Evolutionary conservation across 2,329 filamentous ascomycete genomes (phyloP), one percentile per base, ranked within the genome.

Genomic region (Arthrobotrys conoides): DNA sequence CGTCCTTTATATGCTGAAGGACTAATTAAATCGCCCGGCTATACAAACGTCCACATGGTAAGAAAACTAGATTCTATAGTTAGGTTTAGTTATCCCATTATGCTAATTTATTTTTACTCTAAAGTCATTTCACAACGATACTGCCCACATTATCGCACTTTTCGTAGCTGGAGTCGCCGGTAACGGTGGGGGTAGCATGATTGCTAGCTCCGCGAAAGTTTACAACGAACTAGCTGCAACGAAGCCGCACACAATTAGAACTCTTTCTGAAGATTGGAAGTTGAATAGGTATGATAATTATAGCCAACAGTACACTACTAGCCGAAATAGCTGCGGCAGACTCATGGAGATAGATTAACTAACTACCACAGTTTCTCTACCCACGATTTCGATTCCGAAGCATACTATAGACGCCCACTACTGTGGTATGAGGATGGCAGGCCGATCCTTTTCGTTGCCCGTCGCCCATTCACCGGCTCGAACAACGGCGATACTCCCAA

Each of bases 361-460:
- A 36, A 2, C 5, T 36, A 5, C 44, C 16, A 16, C 33, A 77
- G 73, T 10, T 77, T 77, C 61, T 77, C 73, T 12, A 63, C 59
- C 9, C 73, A 77, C 14, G 73, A 77, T 18, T 77, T 77, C 33
- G 49, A 76, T 27, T 61, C 68, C 20, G 78, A 81, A 20, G 80
- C 76, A 20, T 81, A 85, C 82, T 53, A 82, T 84, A 12, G 85
- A 5, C 70, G 88, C 0, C 88, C 90, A 0, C 84, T 91, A 3
- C 82, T 91, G 3, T 88, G 89, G 82, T 86, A 89, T 81, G 87
- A 89, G 86, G 9, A 87, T 85, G 0, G 83, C 80, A 86, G 88
- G 0, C 83, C 91, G 0, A 83, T 89, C 5, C 86, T 91, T 33
- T 89, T 91, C 79, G 91, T 91, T 80, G 88, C 87, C 0, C 87